Evolutionary conservation across 306 rosid species (phyloP).

Genomic region (Dalbergia oliveri): DNA sequence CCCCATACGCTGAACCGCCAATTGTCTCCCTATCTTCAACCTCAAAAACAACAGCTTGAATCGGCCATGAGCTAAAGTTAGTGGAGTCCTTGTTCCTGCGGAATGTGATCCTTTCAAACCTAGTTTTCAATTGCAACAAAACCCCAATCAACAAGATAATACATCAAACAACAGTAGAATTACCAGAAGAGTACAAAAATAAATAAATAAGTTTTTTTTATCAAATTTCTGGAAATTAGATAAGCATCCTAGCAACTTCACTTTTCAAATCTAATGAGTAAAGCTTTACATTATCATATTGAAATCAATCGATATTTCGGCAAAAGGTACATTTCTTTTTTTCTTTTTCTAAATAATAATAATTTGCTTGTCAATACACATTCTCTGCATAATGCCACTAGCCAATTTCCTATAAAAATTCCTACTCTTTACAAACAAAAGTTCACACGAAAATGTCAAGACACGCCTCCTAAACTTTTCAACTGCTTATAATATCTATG

Average conservation of each 20-base stretch:
- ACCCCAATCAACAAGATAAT: constrained; percentile 42
- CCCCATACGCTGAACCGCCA: constrained; percentile 98
- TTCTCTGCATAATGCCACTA: not conserved
- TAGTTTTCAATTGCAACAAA: constrained; percentile 57
- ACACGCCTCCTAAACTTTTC: not conserved
- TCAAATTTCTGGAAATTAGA: constrained; percentile 10
- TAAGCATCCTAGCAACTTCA: constrained; percentile 30
- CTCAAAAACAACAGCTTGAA: constrained; percentile 90
- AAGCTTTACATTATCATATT: constrained; percentile 14
- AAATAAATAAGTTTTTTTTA: constrained; percentile 9
- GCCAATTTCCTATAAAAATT: constrained; percentile 2
- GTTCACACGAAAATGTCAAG: not conserved
- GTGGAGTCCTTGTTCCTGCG: constrained; percentile 69
- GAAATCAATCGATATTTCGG: constrained; percentile 17
- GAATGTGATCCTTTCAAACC: constrained; percentile 83
- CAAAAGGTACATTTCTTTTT: not conserved
- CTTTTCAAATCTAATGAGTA: constrained; percentile 32
- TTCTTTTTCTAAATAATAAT: too few species aligned
- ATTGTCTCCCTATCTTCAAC: constrained; percentile 95
- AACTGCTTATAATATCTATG: not conserved
- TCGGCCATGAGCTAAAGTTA: constrained; percentile 75
- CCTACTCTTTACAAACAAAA: not conserved
- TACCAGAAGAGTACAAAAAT: constrained; percentile 4
- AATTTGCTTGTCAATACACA: not conserved
- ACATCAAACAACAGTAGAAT: constrained; percentile 5